phyloP scores from a whole-genome alignment of 2,329 filamentous ascomycete species.

The Chaetomium globosum region DNA sequence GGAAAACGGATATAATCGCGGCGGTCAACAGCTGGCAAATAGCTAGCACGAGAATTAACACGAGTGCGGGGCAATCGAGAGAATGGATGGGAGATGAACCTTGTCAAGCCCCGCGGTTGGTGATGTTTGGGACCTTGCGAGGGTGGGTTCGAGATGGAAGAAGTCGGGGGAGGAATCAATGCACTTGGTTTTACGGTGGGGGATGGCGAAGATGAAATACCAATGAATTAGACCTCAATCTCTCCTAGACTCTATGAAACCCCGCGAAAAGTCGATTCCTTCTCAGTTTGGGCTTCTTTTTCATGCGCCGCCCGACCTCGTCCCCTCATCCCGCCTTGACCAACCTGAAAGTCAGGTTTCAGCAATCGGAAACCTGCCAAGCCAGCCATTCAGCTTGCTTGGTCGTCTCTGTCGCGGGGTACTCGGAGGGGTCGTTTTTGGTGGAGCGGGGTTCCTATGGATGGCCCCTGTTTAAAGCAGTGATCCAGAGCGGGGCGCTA shows the following conservation, averaged over 20 bases:
- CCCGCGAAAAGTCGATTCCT: not conserved
- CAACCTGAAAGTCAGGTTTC: slow-evolving; percentile 22
- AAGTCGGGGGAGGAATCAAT: not conserved
- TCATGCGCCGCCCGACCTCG: slow-evolving; percentile 16
- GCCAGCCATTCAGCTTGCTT: slow-evolving; percentile 32
- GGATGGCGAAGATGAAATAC: not conserved
- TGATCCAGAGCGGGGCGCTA: slow-evolving; percentile 21
- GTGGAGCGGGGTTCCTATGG: slow-evolving; percentile 26
- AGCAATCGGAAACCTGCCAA: slow-evolving; percentile 29
- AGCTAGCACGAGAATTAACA: not conserved
- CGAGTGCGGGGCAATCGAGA: slow-evolving; percentile 15
- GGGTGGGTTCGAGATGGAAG: slow-evolving; percentile 9
- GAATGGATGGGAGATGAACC: not conserved
- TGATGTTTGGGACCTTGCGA: not conserved
- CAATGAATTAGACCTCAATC: not conserved
- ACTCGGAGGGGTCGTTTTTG: slow-evolving; percentile 25
- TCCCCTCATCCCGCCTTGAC: slow-evolving; percentile 8
- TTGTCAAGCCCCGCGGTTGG: slow-evolving; percentile 9
- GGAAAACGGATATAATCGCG: slow-evolving; percentile 4
- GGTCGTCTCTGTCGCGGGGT: slow-evolving; percentile 26
- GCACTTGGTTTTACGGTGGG: not conserved
- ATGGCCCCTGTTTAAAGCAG: not conserved
- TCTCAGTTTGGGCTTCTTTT: not conserved
- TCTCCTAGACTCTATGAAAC: not conserved
- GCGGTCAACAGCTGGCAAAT: not conserved